Evolutionary conservation across 2,329 filamentous ascomycete species (phyloP), one percentile per base, ranked within the genome.

Genomic region (Ascochyta rabiei): DNA sequence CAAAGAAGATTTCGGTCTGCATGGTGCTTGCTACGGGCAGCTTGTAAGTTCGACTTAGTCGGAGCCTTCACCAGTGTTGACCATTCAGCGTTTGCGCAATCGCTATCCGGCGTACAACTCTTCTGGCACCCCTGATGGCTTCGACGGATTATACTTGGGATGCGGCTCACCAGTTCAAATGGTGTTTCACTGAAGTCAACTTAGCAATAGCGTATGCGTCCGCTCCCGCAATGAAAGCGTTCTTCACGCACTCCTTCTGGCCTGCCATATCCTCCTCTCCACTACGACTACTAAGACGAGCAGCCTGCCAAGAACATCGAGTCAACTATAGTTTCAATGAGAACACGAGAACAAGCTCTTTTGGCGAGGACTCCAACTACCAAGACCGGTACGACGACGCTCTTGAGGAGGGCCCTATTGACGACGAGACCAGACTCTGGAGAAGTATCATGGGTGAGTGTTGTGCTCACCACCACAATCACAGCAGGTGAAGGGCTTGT

Each of bases 161-260:
- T 19, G 50, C 54, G 6, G 54, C 58, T 19, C 43, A 58, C 18
- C 54, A 60, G 10, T 60, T 57, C 13, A 34, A 60, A n/a, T 60
- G 57, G 50, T 55, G 35, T 15, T 58, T 60, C 38, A 47, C 35
- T 2, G 57, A 60, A 52, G 57, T 58, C 34, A 53, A 60, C 23
- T 34, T 19, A 7, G 50, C 37, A n/a, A 48, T 60, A 33, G 18
- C 49, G 2, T 60, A 54, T 21, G 47, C 57, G 4, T 55, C 28
- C 33, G 47, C 46, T 12, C 49, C 50, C 15, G 54, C 47, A 15
- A 43, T 55, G 9, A 54, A 52, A 18, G 41, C 49, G 1, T 60
- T 55, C 49, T 52, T 57, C 37, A 21, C 28, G 10, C 48, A 42
- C 26, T 54, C 18, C 39, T 18, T 19, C 35, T 13, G 19, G 45